phyloP scores from a whole-genome alignment of 1,284 basidiomycete species.

The Pascua sp. region DNA sequence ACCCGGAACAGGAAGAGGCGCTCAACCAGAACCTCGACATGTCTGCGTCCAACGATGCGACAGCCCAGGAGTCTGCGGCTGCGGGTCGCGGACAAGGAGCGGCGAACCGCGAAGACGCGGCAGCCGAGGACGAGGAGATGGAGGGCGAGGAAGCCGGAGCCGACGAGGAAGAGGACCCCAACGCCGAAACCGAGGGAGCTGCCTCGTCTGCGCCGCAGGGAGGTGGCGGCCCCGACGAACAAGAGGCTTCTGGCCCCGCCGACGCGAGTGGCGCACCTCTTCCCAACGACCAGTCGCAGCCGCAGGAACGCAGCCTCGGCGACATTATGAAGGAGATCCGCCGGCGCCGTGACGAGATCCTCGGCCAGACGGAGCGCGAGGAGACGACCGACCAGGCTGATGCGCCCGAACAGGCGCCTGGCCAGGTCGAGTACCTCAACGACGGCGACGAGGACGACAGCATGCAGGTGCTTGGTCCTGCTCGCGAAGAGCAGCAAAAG shows the following conservation, averaged over 20 bases:
- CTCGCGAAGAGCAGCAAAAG: constrained; percentile 73
- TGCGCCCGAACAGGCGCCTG: constrained; percentile 53
- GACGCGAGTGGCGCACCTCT: constrained; percentile 41
- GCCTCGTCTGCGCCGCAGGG: constrained; percentile 29
- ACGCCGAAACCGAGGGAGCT: constrained; percentile 30
- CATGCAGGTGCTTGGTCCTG: constrained; percentile 86
- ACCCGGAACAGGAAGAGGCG: constrained; percentile 30
- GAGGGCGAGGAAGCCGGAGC: constrained; percentile 30
- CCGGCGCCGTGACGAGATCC: constrained; percentile 79
- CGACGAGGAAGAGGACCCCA: constrained; percentile 31
- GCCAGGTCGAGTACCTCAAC: constrained; percentile 76
- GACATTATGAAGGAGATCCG: constrained; percentile 82
- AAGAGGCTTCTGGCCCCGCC: constrained; percentile 38
- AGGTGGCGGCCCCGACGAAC: constrained; percentile 34
- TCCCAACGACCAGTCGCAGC: constrained; percentile 33
- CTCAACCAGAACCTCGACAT: constrained; percentile 40
- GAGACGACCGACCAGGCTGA: constrained; percentile 36
- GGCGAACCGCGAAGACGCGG: constrained; percentile 31
- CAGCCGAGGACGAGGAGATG: constrained; percentile 30
- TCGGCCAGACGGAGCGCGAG: constrained; percentile 56
- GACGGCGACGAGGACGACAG: constrained; percentile 67
- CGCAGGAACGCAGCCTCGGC: constrained; percentile 73
- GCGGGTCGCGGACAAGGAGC: constrained; percentile 39
- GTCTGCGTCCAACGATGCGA: constrained; percentile 36
- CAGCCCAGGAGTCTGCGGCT: constrained; percentile 38